These are phyloP conservation scores for Cucurbita pepo DNA, from an alignment of 306 rosid species.

Conservation along the genomic window DNA sequence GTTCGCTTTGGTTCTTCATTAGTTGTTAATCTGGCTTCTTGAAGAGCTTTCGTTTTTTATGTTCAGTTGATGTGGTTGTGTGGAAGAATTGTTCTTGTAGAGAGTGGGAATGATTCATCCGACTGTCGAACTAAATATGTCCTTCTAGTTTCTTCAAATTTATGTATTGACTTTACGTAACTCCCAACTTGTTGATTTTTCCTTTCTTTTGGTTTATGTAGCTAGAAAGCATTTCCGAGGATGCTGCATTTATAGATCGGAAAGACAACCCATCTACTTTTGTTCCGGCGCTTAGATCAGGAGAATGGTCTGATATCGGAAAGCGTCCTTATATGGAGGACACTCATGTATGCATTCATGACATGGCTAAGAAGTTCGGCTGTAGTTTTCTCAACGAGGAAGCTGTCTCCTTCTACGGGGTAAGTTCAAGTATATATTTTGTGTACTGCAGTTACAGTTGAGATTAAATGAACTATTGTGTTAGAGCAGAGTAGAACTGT, in stretches of 20 bases:
- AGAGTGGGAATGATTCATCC: neutral
- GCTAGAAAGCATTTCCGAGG: constrained; percentile 89
- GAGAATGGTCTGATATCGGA: constrained; percentile 93
- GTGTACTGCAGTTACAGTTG: neutral
- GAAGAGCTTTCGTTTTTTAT: neutral
- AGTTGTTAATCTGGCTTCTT: neutral
- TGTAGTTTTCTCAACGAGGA: constrained; percentile 18
- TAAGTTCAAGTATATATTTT: constrained; percentile 25
- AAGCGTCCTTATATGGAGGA: constrained; percentile 69
- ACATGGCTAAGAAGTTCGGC: constrained; percentile 58
- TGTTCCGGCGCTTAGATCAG: constrained; percentile 60
- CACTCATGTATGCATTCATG: constrained; percentile 76
- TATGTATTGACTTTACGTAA: neutral
- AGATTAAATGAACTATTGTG: neutral
- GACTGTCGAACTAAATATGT: neutral
- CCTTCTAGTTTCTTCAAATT: neutral
- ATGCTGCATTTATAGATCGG: constrained; percentile 39
- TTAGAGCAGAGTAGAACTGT: neutral
- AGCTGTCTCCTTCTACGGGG: constrained; percentile 84
- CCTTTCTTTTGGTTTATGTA: constrained; percentile 13
- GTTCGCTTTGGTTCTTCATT: neutral
- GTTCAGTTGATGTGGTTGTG: neutral
- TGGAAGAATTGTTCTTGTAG: neutral
- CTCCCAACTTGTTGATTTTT: constrained; percentile 1
- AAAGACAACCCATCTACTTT: constrained; percentile 34